Base-by-base conservation (phyloP, 2,329 filamentous ascomycete species). In the Onygenales sp. region DNA sequence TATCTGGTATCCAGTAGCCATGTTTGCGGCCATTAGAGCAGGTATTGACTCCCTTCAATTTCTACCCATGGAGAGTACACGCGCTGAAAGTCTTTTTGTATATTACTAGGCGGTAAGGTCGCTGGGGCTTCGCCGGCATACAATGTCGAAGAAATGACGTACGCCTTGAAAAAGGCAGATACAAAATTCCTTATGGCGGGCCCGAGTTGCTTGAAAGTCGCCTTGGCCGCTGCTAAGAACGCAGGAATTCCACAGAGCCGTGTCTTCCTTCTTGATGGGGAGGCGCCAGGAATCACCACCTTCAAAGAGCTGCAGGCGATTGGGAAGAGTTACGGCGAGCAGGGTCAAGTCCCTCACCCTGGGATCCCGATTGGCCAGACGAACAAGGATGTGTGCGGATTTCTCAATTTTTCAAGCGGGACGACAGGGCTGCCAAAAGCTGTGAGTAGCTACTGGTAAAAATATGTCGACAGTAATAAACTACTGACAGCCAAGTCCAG, bases 131-230 rank as follows among this genome's bases (percentile, higher is more conserved):
- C 74, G n/a, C 82, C 82, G 1, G 81, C 80, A 0, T 85, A 85
- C 65, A 83, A 79, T 53, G 72, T 79, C 14, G 82, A 85, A 50
- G 82, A 85, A 59, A 83, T 85, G 78, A 76, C 75, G 1, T 83
- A 83, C 63, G 81, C 80, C 2, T 67, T 85, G 3, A 75, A 78
- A 60, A 81, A 74, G 3, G 78, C 74, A 0, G 69, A 77, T 41
- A 75, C 78, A 5, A 80, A 76, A 58, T 79, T 79, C 57, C 61
- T 83, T 13, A 74, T 83, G 63, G 81, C 79, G 0, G 71, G 77
- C 2, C 72, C 73, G 1, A 70, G 72, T 32, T 75, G 72, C 35
- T 73, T 81, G 65, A 71, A 78, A 13, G 74, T 82, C 43, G 79
- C 79, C 1, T 64, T 68, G 13, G 70, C 69, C 21, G 77, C 78